Evolutionary conservation across 129 eudicot species (phyloP), one percentile per base, ranked within the genome.

Genomic region (Flaveria bidentis): DNA sequence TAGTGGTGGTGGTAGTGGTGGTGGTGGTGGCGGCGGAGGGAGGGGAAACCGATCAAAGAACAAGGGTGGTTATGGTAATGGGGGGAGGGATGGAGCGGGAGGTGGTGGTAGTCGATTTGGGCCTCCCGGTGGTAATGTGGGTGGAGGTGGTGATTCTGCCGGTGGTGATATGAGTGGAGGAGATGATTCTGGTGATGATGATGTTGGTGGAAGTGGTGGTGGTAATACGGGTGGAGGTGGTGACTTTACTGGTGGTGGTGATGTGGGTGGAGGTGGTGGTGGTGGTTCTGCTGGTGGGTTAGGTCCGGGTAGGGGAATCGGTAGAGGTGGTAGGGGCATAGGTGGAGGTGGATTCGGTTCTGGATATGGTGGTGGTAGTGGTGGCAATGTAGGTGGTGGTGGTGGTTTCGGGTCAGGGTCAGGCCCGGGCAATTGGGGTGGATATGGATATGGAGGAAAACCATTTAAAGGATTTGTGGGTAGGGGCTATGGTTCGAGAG

Each of bases 401-500:
- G 84, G 78, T 42, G 58, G 81, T 9, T 26, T 44, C 64, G 84
- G 22, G 22, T 20, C 22, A 20, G 22, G 84, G 3, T 64, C 76
- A 9, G 77, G 84, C 23, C 55, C 76, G 1, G 79, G 87, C 12
- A 67, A 67, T 22, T 70, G 79, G 36, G 86, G 88, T 46, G 83
- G 81, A 14, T 70, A 53, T 77, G 82, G 71, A 8, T 68, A 51
- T 18, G 82, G 84, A 25, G 83, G 81, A 33, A 46, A 47, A 17
- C 77, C 80, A 42, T 75, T 13, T 17, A 69, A 80, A 58, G 80
- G 81, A 10, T 18, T 51, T 18, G 74, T 20, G 18, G 79, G 81
- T 12, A 72, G 81, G 16, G 79, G 78, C 5, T 75, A 77, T 51
- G 87, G 87, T 67, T 61, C 82, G 10, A 78, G 82, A 51, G 82